phyloP scores from a whole-genome alignment of 2,329 filamentous ascomycete species.

The Phyllosticta capitalensis region DNA sequence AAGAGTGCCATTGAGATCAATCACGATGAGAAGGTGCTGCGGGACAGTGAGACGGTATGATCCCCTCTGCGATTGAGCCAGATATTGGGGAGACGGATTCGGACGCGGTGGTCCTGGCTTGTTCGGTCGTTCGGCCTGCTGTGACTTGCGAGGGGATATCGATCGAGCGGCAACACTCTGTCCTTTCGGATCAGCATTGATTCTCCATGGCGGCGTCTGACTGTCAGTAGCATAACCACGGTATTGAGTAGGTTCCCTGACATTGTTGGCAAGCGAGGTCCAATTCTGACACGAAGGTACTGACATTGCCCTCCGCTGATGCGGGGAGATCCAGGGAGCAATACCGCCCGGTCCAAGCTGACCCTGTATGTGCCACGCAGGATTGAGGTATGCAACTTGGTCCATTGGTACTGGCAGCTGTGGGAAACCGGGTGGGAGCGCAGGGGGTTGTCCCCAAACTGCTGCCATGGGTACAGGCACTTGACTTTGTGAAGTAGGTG shows the following conservation, averaged over 20 bases:
- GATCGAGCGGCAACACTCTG: not conserved
- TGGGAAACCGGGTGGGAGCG: not conserved
- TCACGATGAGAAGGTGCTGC: constrained; percentile 64
- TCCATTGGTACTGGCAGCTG: not conserved
- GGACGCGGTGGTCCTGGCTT: constrained; percentile 40
- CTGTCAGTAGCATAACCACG: not conserved
- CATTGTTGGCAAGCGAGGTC: not conserved
- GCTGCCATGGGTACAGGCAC: not conserved
- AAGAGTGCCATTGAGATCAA: constrained; percentile 91
- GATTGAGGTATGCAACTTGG: not conserved
- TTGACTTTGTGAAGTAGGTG: not conserved
- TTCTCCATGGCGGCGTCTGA: not conserved
- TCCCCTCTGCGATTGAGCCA: constrained; percentile 40
- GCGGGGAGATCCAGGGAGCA: not conserved
- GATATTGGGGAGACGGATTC: constrained; percentile 50
- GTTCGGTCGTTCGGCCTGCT: not conserved
- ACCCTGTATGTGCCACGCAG: not conserved
- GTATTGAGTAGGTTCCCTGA: not conserved
- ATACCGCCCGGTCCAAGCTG: not conserved
- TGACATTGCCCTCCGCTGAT: not conserved
- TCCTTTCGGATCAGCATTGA: not conserved
- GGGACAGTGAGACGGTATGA: constrained; percentile 26
- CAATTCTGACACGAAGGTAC: not conserved
- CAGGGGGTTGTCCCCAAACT: not conserved
- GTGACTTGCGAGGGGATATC: not conserved